phyloP scores from a whole-genome alignment of 495 filamentous ascomycete species.

The Neurospora sp. region DNA sequence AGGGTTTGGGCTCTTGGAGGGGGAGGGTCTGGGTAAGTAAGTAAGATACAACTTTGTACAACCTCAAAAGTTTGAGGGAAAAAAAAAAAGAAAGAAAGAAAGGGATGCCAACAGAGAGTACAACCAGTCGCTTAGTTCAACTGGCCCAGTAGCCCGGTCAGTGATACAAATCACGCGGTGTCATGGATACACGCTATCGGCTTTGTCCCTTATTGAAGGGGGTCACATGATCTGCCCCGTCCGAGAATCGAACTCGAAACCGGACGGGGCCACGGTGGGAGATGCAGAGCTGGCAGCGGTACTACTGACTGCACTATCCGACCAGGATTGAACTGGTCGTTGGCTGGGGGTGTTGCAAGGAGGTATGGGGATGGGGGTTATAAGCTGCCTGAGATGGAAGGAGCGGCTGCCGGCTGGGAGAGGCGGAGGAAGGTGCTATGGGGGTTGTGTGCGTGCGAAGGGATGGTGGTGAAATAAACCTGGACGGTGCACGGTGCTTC shows the following conservation, averaged over 20 bases:
- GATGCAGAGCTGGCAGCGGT: not conserved
- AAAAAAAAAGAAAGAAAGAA: not conserved
- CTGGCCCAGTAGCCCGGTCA: not conserved
- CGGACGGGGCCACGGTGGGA: not conserved
- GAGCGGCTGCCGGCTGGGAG: not conserved
- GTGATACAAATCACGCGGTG: not conserved
- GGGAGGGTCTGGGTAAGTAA: not conserved
- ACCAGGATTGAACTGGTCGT: not conserved
- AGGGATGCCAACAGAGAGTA: not conserved
- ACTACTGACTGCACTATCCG: not conserved
- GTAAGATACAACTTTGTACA: not conserved
- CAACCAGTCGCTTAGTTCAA: not conserved
- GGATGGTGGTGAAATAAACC: not conserved
- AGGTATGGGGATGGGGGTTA: not conserved
- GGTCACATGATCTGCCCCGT: not conserved
- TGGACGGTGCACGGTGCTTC: not conserved
- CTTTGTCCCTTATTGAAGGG: not conserved
- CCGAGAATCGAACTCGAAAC: not conserved
- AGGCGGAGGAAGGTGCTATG: not conserved
- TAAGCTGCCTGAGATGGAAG: not conserved
- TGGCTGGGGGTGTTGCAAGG: not conserved
- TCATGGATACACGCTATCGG: not conserved
- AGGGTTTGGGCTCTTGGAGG: conserved; percentile 21
- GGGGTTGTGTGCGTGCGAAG: not conserved
- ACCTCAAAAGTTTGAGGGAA: not conserved